phyloP scores from a whole-genome alignment of 805 yeast genomes.

The Sugiyamaella qingdaonensis region DNA sequence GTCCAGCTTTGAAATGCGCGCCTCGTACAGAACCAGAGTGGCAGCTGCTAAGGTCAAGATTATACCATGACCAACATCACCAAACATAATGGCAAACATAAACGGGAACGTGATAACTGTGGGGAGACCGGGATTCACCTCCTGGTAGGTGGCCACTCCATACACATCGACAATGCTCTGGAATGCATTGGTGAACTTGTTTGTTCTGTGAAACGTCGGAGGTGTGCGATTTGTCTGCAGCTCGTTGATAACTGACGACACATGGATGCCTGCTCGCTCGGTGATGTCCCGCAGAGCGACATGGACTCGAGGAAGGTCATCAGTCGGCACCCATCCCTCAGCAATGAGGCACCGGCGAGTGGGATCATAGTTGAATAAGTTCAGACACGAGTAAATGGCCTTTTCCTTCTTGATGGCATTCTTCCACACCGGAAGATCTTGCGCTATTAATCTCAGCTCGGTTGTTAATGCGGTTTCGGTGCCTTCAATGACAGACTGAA shows the following conservation, averaged over 20 bases:
- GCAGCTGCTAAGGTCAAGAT: conserved; percentile 71
- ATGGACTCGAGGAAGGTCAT: conserved; percentile 58
- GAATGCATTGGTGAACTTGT: conserved; percentile 87
- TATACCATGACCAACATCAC: conserved; percentile 95
- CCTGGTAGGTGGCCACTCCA: conserved; percentile 89
- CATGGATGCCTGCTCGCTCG: conserved; percentile 39
- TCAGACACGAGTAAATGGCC: conserved; percentile 71
- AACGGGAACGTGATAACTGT: conserved; percentile 95
- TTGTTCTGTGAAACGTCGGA: conserved; percentile 89
- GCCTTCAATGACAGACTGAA: conserved; percentile 56
- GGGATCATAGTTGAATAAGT: conserved; percentile 75
- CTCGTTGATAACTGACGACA: conserved; percentile 46
- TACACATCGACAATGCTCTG: conserved; percentile 94
- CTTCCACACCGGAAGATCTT: conserved; percentile 71
- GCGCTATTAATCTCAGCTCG: conserved; percentile 74
- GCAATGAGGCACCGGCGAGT: conserved; percentile 79
- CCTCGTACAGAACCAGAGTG: conserved; percentile 67
- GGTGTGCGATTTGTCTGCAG: conserved; percentile 80
- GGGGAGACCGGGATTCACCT: conserved; percentile 93
- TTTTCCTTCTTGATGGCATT: conserved; percentile 70
- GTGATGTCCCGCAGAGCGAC: conserved; percentile 60
- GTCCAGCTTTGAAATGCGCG: conserved; percentile 51
- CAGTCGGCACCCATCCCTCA: conserved; percentile 96
- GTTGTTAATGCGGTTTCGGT: conserved; percentile 65
- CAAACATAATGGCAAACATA: conserved; percentile 99